phyloP scores from a whole-genome alignment of 1,139 yeast genomes.

The Sugiyamaella pinicola region DNA sequence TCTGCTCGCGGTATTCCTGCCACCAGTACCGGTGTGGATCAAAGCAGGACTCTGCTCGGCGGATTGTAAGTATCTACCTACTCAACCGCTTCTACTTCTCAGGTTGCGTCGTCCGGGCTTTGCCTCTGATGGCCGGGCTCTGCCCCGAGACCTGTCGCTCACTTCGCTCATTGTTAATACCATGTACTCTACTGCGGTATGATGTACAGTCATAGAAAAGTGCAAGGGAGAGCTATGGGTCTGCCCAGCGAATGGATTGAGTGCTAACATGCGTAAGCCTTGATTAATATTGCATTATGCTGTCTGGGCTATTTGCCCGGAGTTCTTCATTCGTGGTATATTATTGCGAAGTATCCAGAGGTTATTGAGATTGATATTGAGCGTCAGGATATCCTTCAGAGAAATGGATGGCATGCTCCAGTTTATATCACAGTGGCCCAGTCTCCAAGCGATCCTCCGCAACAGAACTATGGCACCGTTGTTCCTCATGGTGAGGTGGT shows the following conservation, averaged over 20 bases:
- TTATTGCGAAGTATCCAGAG: conserved; percentile 48
- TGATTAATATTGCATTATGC: conserved; percentile 75
- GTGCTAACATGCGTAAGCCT: conserved; percentile 40
- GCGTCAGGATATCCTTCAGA: conserved; percentile 26
- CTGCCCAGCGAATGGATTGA: too few relatives aligned
- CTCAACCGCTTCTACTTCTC: not conserved
- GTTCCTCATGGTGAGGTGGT: not conserved
- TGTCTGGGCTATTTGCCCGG: conserved; percentile 84
- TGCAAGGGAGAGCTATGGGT: too few relatives aligned
- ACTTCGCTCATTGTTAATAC: not conserved
- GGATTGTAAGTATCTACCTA: conserved; percentile 51
- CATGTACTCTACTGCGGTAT: not conserved
- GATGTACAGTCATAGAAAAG: too few relatives aligned
- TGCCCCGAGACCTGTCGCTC: conserved; percentile 8
- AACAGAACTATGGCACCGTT: conserved; percentile 12
- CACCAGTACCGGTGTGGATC: conserved; percentile 79
- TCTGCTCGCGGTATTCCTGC: conserved; percentile 74
- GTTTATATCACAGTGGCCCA: conserved; percentile 25
- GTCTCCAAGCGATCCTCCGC: conserved; percentile 21
- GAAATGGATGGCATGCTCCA: conserved; percentile 22
- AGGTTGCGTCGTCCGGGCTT: conserved; percentile 7
- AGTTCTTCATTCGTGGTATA: conserved; percentile 49
- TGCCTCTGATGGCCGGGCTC: conserved; percentile 7
- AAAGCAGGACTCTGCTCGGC: conserved; percentile 74
- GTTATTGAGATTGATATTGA: conserved; percentile 32